phyloP scores from a whole-genome alignment of 192 early-diverging fungal genomes.

The Coemansia sp. region DNA sequence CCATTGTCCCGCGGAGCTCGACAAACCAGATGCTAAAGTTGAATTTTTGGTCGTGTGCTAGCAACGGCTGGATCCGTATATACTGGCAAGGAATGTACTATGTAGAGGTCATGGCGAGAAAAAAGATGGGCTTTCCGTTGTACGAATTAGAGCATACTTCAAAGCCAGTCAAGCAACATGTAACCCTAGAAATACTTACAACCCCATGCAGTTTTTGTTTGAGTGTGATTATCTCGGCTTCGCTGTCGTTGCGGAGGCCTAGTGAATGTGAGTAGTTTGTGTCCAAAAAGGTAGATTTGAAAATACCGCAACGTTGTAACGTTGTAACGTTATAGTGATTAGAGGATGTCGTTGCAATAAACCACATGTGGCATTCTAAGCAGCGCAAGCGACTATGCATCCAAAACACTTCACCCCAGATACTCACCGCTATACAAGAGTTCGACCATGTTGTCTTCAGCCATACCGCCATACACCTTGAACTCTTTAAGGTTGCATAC shows the following conservation, averaged over 20 bases:
- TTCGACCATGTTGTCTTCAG: slow-evolving; percentile 83
- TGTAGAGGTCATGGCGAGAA: too few relatives aligned
- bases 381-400: too few relatives aligned
- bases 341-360: too few relatives aligned
- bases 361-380: too few relatives aligned
- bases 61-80: slow-evolving; percentile 89
- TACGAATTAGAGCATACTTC: too few relatives aligned
- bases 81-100: slow-evolving; percentile 86
- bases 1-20: slow-evolving; percentile 76
- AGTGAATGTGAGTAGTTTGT: not conserved
- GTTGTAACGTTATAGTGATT: not conserved
- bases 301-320: slow-evolving; percentile 4
- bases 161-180: too few relatives aligned
- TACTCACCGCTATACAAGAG: slow-evolving; percentile 69
- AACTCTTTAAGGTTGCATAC: slow-evolving; percentile 98
- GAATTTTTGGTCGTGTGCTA: slow-evolving; percentile 90
- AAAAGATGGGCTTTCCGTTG: too few relatives aligned
- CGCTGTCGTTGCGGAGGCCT: slow-evolving; percentile 66
- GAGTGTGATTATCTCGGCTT: slow-evolving; percentile 85
- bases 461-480: slow-evolving; percentile 88
- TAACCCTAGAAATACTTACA: slow-evolving; percentile 49
- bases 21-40: slow-evolving; percentile 96
- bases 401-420: too few relatives aligned
- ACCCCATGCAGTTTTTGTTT: slow-evolving; percentile 71
- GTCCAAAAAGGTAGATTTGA: slow-evolving; percentile 17